phyloP scores from a whole-genome alignment of 2,329 filamentous ascomycete species.

The Xylaria digitata region DNA sequence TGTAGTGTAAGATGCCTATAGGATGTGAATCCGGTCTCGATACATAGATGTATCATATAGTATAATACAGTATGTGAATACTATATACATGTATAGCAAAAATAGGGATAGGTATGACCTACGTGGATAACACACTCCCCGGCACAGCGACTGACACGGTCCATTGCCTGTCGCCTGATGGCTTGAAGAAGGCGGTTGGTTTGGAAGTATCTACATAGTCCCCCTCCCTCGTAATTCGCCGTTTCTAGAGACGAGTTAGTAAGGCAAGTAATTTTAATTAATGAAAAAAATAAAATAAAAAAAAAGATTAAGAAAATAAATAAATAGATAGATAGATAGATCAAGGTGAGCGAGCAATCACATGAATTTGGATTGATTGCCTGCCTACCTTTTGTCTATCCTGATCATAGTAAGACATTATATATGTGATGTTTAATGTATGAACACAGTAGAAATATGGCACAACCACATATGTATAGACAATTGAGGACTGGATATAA shows the following conservation, averaged over 20 bases:
- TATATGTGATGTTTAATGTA: neutral
- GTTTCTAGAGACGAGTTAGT: conserved; percentile 56
- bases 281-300: no score
- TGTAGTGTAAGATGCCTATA: neutral
- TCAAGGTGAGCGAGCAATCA: conserved; percentile 12
- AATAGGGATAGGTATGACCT: conserved; percentile 43
- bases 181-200: conserved; percentile 75
- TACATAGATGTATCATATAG: no score
- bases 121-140: conserved; percentile 82
- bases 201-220: conserved; percentile 67
- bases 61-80: neutral
- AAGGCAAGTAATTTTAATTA: neutral
- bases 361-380: neutral
- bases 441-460: neutral
- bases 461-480: no score
- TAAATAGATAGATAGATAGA: no score
- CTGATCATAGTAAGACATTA: conserved; percentile 46
- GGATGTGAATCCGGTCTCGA: conserved; percentile 1
- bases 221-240: conserved; percentile 60
- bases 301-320: no score
- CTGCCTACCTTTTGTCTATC: conserved; percentile 44
- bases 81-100: no score
- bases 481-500: no score
- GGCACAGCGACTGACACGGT: conserved; percentile 83
- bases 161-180: conserved; percentile 72